These are phyloP conservation scores for Starmera amethionina DNA, from an alignment of 805 yeast genomes.

Conservation along the genomic window DNA sequence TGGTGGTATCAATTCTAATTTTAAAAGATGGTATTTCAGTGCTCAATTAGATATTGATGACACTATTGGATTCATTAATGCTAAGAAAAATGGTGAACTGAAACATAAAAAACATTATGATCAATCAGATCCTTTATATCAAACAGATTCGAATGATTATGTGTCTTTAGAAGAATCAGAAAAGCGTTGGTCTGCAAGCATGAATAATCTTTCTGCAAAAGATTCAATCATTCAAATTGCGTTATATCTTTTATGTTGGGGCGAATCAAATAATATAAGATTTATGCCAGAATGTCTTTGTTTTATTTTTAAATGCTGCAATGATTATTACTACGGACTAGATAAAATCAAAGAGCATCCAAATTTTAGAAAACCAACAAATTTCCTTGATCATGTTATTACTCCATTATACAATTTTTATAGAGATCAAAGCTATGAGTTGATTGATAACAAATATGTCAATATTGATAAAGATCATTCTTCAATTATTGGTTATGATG, in stretches of 20 bases:
- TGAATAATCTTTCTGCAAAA: slow-evolving; percentile 38
- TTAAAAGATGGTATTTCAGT: slow-evolving; percentile 70
- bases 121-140: neutral
- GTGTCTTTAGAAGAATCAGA: slow-evolving; percentile 33
- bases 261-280: slow-evolving; percentile 79
- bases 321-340: slow-evolving; percentile 49
- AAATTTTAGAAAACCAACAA: slow-evolving; percentile 19
- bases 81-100: slow-evolving; percentile 17
- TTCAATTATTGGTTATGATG: slow-evolving; percentile 76
- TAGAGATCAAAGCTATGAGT: slow-evolving; percentile 42
- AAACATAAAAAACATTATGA: slow-evolving; percentile 4
- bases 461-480: slow-evolving; percentile 55
- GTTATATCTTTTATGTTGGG: slow-evolving; percentile 73
- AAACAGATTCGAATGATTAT: slow-evolving; percentile 1
- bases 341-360: slow-evolving; percentile 23
- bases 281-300: slow-evolving; percentile 88
- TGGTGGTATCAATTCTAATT: slow-evolving; percentile 62
- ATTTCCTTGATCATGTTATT: slow-evolving; percentile 57
- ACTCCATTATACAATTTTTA: slow-evolving; percentile 65
- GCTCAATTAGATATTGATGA: slow-evolving; percentile 58
- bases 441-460: slow-evolving; percentile 32
- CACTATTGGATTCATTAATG: slow-evolving; percentile 26
- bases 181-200: slow-evolving; percentile 38
- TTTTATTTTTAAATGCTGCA: slow-evolving; percentile 75
- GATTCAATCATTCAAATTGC: slow-evolving; percentile 58